These are phyloP conservation scores for Aristolochia fimbriata DNA, from an alignment of 164 flowering plant species.

Conservation along the genomic window DNA sequence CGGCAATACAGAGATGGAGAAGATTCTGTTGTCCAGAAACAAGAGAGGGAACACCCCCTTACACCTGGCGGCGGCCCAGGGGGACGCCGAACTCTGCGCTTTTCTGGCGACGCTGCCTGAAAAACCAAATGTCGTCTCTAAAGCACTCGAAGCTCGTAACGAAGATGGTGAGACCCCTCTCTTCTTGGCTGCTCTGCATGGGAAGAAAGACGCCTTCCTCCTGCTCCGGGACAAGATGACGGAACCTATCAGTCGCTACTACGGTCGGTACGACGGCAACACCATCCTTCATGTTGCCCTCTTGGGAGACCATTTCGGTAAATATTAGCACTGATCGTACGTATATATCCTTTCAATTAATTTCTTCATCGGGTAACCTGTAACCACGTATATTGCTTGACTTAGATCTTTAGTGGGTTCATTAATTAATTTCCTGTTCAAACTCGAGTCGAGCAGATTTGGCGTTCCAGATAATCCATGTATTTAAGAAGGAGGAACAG, in stretches of 20 bases:
- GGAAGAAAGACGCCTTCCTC: slow-evolving; percentile 10
- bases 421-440: neutral
- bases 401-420: neutral
- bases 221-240: neutral
- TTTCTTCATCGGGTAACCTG: too few species aligned
- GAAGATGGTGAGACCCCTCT: slow-evolving; percentile 14
- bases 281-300: slow-evolving; percentile 22
- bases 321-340: neutral
- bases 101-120: neutral
- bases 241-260: too few species aligned
- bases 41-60: slow-evolving; percentile 18
- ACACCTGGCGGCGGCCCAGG: slow-evolving; percentile 18
- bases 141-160: slow-evolving; percentile 6
- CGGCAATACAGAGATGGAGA: neutral
- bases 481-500: slow-evolving; percentile 7
- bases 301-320: slow-evolving; percentile 16
- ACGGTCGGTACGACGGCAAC: slow-evolving; percentile 13
- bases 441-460: slow-evolving; percentile 14
- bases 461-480: slow-evolving; percentile 23
- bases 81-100: slow-evolving; percentile 10
- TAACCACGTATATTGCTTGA: too few species aligned
- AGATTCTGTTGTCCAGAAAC: slow-evolving; percentile 5
- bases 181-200: slow-evolving; percentile 20
- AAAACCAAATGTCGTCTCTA: too few species aligned
- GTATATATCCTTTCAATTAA: too few species aligned